phyloP scores from a whole-genome alignment of 1,284 basidiomycete species.

The Ceratobasidium sp. region DNA sequence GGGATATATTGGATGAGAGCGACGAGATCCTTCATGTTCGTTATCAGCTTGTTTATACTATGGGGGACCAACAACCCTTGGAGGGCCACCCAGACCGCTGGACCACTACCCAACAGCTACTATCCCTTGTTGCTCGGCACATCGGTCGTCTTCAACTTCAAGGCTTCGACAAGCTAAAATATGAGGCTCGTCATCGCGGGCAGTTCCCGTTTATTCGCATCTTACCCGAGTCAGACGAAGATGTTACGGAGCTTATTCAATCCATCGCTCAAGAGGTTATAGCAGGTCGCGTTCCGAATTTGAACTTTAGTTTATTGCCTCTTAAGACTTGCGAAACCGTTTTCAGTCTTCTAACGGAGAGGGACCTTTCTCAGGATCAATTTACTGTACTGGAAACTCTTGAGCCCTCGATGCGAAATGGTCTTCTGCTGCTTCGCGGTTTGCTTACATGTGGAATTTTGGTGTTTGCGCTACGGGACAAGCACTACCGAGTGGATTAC shows the following conservation, averaged over 20 bases:
- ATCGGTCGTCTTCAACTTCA: constrained; percentile 38
- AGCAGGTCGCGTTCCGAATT: constrained; percentile 37
- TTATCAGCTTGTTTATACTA: constrained; percentile 63
- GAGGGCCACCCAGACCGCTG: constrained; percentile 62
- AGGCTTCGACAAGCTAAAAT: constrained; percentile 46
- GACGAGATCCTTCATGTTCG: constrained; percentile 63
- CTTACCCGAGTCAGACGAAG: constrained; percentile 46
- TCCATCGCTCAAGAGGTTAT: constrained; percentile 50
- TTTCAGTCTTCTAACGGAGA: too few species aligned
- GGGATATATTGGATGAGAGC: constrained; percentile 66
- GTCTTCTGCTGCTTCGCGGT: constrained; percentile 59
- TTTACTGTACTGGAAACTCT: too few species aligned
- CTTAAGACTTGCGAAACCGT: constrained; percentile 25
- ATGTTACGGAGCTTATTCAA: constrained; percentile 49
- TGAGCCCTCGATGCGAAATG: constrained; percentile 49
- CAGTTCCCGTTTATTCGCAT: constrained; percentile 56
- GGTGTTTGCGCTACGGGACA: constrained; percentile 56
- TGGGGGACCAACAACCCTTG: constrained; percentile 53
- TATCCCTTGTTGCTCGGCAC: constrained; percentile 50
- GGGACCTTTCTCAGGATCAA: too few species aligned
- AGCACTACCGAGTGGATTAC: constrained; percentile 65
- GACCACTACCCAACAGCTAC: constrained; percentile 58
- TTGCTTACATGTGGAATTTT: constrained; percentile 59
- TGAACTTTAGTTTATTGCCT: constrained; percentile 43
- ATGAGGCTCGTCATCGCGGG: constrained; percentile 42